Conservation (phyloP, 2,329 filamentous ascomycete genomes). For the Aschersonia sp. region DNA sequence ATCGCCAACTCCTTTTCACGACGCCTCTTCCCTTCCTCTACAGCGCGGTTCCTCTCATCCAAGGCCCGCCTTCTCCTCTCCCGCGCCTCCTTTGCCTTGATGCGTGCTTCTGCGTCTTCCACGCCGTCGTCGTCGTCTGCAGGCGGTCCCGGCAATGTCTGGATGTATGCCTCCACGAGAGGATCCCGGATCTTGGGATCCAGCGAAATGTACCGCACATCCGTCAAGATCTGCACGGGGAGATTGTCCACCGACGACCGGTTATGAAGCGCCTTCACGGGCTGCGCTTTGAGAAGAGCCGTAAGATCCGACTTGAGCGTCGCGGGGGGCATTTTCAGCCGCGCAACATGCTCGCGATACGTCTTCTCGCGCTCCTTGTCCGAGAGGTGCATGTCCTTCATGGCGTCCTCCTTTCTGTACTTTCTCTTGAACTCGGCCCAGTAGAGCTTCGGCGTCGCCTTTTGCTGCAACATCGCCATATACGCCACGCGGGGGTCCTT, state of each 20-base stretch:
- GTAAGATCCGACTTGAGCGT: slow-evolving; percentile 57
- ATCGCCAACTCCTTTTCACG: slow-evolving; percentile 44
- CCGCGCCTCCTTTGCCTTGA: slow-evolving; percentile 33
- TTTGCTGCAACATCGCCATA: slow-evolving; percentile 62
- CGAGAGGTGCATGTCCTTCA: slow-evolving; percentile 57
- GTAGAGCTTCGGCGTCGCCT: slow-evolving; percentile 83
- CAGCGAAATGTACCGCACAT: slow-evolving; percentile 57
- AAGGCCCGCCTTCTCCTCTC: slow-evolving; percentile 41
- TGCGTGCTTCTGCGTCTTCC: too few species aligned
- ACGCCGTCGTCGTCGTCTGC: slow-evolving; percentile 16
- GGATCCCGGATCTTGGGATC: slow-evolving; percentile 45
- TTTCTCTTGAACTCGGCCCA: slow-evolving; percentile 96
- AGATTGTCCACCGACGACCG: slow-evolving; percentile 41
- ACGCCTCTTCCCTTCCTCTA: slow-evolving; percentile 48
- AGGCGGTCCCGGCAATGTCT: slow-evolving; percentile 45
- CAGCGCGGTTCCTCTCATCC: slow-evolving; percentile 45
- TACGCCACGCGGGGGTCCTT: slow-evolving; percentile 75
- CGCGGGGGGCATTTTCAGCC: slow-evolving; percentile 50
- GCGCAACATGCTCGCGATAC: slow-evolving; percentile 60
- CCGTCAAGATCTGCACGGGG: slow-evolving; percentile 46
- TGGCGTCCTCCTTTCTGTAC: slow-evolving; percentile 64
- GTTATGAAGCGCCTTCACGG: slow-evolving; percentile 43
- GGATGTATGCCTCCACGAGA: slow-evolving; percentile 52
- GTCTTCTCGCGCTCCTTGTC: slow-evolving; percentile 71
- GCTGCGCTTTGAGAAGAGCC: slow-evolving; percentile 46